phyloP scores from a whole-genome alignment of 495 filamentous ascomycete genomes.

The Aspergillus coremiiformis region DNA sequence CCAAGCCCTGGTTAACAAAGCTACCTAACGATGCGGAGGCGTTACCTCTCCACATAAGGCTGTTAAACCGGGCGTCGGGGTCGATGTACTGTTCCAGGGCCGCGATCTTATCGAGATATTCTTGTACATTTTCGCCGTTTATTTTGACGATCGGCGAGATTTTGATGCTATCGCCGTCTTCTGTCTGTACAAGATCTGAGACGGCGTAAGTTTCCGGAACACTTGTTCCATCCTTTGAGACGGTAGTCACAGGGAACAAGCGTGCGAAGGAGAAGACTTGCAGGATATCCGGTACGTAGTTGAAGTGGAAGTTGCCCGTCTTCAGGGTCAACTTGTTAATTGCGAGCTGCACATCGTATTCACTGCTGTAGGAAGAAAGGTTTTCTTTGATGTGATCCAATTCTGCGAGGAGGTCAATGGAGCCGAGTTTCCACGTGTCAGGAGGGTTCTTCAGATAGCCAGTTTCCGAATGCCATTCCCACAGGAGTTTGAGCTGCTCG shows the following conservation, averaged over 20 bases:
- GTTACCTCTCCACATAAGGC: not conserved
- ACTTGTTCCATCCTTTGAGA: constrained; percentile 44
- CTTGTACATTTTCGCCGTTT: constrained; percentile 33
- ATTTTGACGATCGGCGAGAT: constrained; percentile 38
- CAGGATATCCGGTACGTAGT: constrained; percentile 31
- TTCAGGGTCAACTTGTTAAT: constrained; percentile 34
- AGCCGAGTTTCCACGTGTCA: constrained; percentile 2
- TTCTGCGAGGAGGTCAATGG: constrained; percentile 6
- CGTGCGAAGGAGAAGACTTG: constrained; percentile 41
- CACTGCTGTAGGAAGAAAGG: constrained; percentile 19
- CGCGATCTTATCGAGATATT: constrained; percentile 23
- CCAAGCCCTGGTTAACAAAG: not conserved
- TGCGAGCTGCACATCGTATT: constrained; percentile 47
- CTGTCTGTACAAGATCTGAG: constrained; percentile 2
- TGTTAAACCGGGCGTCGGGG: constrained; percentile 8
- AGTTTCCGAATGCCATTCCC: constrained; percentile 11
- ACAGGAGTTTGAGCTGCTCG: constrained; percentile 5
- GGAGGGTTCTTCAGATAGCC: constrained; percentile 7
- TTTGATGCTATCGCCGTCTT: constrained; percentile 4
- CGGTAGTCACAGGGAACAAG: constrained; percentile 34
- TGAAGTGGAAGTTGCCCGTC: constrained; percentile 43
- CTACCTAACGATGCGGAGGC: not conserved
- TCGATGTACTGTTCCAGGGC: constrained; percentile 1
- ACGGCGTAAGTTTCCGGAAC: constrained; percentile 39
- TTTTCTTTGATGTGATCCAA: constrained; percentile 6